Conservation (phyloP, 176 grass and related monocot genomes). For the Rhynchospora breviuscula region DNA sequence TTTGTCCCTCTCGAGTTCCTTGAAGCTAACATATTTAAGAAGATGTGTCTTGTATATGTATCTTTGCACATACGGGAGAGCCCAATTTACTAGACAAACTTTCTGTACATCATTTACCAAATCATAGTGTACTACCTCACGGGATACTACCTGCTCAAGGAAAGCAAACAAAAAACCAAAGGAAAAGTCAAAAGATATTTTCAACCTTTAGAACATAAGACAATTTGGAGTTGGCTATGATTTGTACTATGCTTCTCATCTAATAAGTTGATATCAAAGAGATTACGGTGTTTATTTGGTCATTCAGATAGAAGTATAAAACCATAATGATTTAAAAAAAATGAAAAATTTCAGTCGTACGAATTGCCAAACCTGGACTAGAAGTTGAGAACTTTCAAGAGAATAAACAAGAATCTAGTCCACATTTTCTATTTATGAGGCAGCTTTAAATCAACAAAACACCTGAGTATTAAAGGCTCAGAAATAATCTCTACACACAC, state of each 20-base stretch:
- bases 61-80: conserved; percentile 75
- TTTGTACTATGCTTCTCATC: neutral
- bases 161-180: neutral
- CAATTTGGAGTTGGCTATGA: neutral
- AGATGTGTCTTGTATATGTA: conserved; percentile 69
- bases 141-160: conserved; percentile 58
- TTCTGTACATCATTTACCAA: conserved; percentile 50
- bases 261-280: neutral
- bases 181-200: neutral
- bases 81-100: conserved; percentile 50
- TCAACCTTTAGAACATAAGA: neutral
- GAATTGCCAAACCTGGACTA: neutral
- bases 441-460: neutral
- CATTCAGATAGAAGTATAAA: neutral
- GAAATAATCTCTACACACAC: conserved; percentile 36
- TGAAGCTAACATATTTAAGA: conserved; percentile 54
- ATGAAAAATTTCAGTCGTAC: neutral
- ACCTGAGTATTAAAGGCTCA: neutral
- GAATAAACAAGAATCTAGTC: neutral
- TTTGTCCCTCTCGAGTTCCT: conserved; percentile 43
- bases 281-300: neutral
- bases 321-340: neutral
- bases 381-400: neutral
- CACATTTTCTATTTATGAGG: neutral
- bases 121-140: conserved; percentile 90